Evolutionary conservation across 1,284 basidiomycete genomes (phyloP).

Genomic region (Ceratobasidium sp.): DNA sequence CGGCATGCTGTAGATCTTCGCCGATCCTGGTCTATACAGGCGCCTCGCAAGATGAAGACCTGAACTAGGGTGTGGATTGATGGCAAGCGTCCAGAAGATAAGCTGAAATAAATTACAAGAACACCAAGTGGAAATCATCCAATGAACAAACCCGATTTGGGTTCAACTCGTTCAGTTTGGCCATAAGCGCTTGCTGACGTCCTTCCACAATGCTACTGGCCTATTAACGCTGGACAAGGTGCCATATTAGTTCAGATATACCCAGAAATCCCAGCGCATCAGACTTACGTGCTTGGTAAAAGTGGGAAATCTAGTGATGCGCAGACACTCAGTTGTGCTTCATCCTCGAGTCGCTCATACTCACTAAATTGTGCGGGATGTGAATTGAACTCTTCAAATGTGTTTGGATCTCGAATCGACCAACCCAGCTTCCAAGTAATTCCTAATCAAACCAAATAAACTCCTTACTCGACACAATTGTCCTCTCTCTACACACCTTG

Average conservation of each 20-base stretch:
- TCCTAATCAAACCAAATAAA: conserved; percentile 47
- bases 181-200: conserved; percentile 26
- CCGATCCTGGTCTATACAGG: too few relatives aligned
- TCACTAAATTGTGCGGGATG: conserved; percentile 29
- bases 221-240: conserved; percentile 21
- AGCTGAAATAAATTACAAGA: too few relatives aligned
- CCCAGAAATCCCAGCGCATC: neutral
- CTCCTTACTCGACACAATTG: conserved; percentile 54
- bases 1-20: too few relatives aligned
- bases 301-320: conserved; percentile 12
- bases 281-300: conserved; percentile 29
- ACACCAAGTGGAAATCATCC: too few relatives aligned
- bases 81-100: too few relatives aligned
- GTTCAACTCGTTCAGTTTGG: too few relatives aligned
- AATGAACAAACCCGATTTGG: too few relatives aligned
- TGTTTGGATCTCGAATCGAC: conserved; percentile 58
- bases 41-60: too few relatives aligned
- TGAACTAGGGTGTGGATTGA: too few relatives aligned
- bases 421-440: conserved; percentile 69
- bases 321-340: conserved; percentile 1
- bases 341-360: neutral
- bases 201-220: conserved; percentile 12
- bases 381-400: conserved; percentile 32
- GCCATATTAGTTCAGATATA: neutral
- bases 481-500: conserved; percentile 32